Percentiles rank a stretch among this genome's conserved stretches.
phyloP scores from a whole-genome alignment of 805 yeast genomes.

The Candida boidinii region DNA sequence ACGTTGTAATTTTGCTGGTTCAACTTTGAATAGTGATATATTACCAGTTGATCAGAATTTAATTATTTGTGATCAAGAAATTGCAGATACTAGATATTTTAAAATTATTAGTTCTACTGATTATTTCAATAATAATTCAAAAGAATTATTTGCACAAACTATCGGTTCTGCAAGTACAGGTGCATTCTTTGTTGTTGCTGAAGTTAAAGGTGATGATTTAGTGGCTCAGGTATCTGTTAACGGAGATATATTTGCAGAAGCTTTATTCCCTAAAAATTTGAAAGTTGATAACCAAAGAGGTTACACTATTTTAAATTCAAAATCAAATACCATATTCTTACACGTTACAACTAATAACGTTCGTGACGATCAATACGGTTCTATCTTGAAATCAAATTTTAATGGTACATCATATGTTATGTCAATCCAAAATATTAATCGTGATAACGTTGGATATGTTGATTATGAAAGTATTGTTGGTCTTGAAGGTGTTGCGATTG shows the following conservation, averaged over 20 bases:
- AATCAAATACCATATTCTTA: constrained; percentile 63
- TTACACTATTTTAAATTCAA: constrained; percentile 73
- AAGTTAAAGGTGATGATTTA: constrained; percentile 40
- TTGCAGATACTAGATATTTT: constrained; percentile 16
- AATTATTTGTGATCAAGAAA: constrained; percentile 54
- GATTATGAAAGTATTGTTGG: constrained; percentile 38
- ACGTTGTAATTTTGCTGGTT: constrained; percentile 62
- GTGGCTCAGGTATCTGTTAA: constrained; percentile 71
- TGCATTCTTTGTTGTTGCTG: constrained; percentile 67
- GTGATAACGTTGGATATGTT: constrained; percentile 41
- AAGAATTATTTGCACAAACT: constrained; percentile 42
- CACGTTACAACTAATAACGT: constrained; percentile 66
- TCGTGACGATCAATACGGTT: constrained; percentile 56
- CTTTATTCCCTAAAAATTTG: constrained; percentile 65
- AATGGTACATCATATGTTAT: constrained; percentile 83
- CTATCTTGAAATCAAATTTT: constrained; percentile 78
- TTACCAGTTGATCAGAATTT: constrained; percentile 33
- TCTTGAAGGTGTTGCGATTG: constrained; percentile 33
- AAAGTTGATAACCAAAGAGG: constrained; percentile 54
- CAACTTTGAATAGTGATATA: constrained; percentile 30
- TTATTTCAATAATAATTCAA: constrained; percentile 33
- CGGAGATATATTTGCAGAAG: constrained; percentile 70
- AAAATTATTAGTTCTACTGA: constrained; percentile 41
- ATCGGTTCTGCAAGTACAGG: constrained; percentile 71
- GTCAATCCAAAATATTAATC: constrained; percentile 62